Evolutionary conservation across 495 filamentous ascomycete species (phyloP).

Genomic region (Neurospora tetraspora): DNA sequence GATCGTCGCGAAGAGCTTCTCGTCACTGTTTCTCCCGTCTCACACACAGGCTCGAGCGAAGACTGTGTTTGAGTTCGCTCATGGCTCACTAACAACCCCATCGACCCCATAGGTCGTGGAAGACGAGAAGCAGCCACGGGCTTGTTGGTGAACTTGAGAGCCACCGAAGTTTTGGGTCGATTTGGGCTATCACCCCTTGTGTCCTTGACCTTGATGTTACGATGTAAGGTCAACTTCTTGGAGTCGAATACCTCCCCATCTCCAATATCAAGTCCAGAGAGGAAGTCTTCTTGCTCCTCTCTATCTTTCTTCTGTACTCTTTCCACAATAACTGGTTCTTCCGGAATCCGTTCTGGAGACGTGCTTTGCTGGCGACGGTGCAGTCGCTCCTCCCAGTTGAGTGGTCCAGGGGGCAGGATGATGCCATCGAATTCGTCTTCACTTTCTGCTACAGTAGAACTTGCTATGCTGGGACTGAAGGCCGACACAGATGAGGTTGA

Average conservation of each 20-base stretch:
- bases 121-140: constrained; percentile 37
- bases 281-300: constrained; percentile 66
- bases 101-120: constrained; percentile 49
- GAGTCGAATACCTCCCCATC: constrained; percentile 71
- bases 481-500: constrained; percentile 79
- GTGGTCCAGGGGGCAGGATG: constrained; percentile 67
- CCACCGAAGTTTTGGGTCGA: constrained; percentile 64
- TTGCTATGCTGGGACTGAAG: constrained; percentile 83
- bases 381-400: constrained; percentile 69
- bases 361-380: constrained; percentile 53
- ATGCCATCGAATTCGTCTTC: constrained; percentile 90
- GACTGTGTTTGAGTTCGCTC: constrained; percentile 56
- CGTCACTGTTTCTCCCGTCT: constrained; percentile 66
- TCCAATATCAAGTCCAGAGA: constrained; percentile 80
- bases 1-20: constrained; percentile 37
- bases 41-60: constrained; percentile 86
- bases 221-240: constrained; percentile 75
- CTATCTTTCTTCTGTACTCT: constrained; percentile 13
- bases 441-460: constrained; percentile 84
- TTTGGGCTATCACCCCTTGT: constrained; percentile 53
- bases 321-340: constrained; percentile 17
- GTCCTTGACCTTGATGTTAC: constrained; percentile 81
- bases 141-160: constrained; percentile 84
- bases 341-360: constrained; percentile 31
- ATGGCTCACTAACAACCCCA: constrained; percentile 46